phyloP scores from a whole-genome alignment of 768 basidiomycete genomes.

The Tylopilus cervinicoccineus region DNA sequence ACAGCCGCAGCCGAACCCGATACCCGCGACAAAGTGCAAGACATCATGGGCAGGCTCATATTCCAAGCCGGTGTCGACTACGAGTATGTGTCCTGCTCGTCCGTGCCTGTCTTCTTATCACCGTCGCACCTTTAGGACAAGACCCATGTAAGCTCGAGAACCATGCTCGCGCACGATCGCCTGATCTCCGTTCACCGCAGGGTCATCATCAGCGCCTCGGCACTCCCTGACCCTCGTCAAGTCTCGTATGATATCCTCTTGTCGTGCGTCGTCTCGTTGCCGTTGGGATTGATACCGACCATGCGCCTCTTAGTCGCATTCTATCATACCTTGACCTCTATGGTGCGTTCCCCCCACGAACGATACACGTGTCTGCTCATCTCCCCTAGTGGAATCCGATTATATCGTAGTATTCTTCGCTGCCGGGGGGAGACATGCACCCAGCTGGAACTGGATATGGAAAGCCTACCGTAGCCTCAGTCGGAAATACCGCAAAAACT shows the following conservation, averaged over 20 bases:
- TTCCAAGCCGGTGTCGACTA: slow-evolving; percentile 90
- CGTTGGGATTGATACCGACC: slow-evolving; percentile 3
- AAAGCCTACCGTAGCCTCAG: slow-evolving; percentile 79
- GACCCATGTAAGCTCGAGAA: slow-evolving; percentile 66
- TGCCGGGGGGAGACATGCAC: slow-evolving; percentile 68
- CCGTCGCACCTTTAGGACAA: slow-evolving; percentile 52
- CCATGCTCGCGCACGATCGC: background rate
- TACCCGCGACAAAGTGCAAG: slow-evolving; percentile 48
- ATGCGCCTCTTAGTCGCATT: slow-evolving; percentile 50
- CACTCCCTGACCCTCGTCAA: slow-evolving; percentile 73
- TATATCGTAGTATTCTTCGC: slow-evolving; percentile 88
- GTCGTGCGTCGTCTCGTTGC: slow-evolving; percentile 44
- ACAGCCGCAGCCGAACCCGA: slow-evolving; percentile 24
- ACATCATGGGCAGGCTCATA: slow-evolving; percentile 67
- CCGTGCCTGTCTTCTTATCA: slow-evolving; percentile 14
- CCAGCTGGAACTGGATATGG: slow-evolving; percentile 90
- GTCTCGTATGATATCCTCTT: slow-evolving; percentile 77
- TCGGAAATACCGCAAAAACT: slow-evolving; percentile 83
- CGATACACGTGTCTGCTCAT: background rate
- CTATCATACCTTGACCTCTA: slow-evolving; percentile 78
- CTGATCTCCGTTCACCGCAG: slow-evolving; percentile 36
- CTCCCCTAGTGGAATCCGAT: slow-evolving; percentile 73
- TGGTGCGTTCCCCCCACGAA: slow-evolving; percentile 42
- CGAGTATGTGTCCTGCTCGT: slow-evolving; percentile 53
- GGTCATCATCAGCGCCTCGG: slow-evolving; percentile 81